phyloP scores from a whole-genome alignment of 495 filamentous ascomycete genomes.

The Coniosporium apollinis region DNA sequence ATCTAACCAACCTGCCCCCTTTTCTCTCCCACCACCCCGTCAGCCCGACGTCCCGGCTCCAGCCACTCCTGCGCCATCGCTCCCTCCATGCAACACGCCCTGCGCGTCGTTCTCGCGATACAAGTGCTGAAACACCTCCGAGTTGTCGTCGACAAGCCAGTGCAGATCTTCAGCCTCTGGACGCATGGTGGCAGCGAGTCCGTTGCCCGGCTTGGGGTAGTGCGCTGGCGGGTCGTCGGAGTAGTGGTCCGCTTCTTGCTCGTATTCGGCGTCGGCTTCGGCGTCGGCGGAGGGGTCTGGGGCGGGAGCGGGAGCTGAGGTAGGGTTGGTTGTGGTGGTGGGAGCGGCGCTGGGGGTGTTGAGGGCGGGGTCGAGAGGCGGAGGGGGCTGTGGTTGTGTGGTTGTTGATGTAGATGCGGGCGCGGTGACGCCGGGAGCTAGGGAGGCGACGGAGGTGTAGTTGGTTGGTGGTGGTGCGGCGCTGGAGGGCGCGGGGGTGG shows the following conservation, averaged over 20 bases:
- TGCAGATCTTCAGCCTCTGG: constrained; percentile 22
- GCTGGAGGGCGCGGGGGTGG: constrained; percentile 1
- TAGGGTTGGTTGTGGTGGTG: background rate
- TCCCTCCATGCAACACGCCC: no score
- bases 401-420: background rate
- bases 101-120: no score
- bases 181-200: constrained; percentile 19
- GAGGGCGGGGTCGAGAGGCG: background rate
- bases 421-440: background rate
- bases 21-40: no score
- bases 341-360: background rate
- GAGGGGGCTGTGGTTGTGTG: background rate
- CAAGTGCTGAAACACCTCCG: constrained; percentile 25
- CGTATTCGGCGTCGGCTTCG: background rate
- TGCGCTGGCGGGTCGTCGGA: constrained; percentile 22
- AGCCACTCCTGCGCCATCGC: no score
- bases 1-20: no score
- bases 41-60: no score
- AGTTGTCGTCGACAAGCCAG: constrained; percentile 25
- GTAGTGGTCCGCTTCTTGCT: constrained; percentile 16
- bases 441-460: constrained; percentile 1
- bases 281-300: background rate
- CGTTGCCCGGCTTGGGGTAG: constrained; percentile 24
- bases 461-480: constrained; percentile 2
- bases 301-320: background rate